phyloP scores from a whole-genome alignment of 2,329 filamentous ascomycete genomes.

The Phaeosphaeriaceae sp. region DNA sequence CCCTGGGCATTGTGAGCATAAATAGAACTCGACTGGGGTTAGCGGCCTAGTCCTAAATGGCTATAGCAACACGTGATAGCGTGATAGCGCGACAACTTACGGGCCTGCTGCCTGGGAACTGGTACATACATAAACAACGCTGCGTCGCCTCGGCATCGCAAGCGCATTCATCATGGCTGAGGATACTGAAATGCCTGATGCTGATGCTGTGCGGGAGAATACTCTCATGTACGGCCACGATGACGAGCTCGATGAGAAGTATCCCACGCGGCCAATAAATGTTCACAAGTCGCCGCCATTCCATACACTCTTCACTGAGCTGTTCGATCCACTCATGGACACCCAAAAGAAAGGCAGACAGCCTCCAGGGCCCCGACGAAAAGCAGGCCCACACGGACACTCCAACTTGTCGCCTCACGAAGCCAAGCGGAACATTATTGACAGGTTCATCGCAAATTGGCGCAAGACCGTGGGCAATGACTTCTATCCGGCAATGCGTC shows the following conservation, averaged over 20 bases:
- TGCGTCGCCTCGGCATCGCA: neutral
- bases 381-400: constrained; percentile 66
- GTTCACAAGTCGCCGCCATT: constrained; percentile 81
- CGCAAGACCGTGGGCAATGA: constrained; percentile 87
- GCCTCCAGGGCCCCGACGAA: constrained; percentile 62
- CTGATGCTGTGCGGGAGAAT: constrained; percentile 55
- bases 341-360: constrained; percentile 73
- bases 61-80: constrained; percentile 18
- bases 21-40: too few relatives aligned
- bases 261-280: constrained; percentile 83
- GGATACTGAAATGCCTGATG: constrained; percentile 48
- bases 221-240: constrained; percentile 58
- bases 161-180: constrained; percentile 35
- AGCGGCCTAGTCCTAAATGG: too few relatives aligned
- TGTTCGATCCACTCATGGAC: constrained; percentile 83
- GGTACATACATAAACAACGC: constrained; percentile 5
- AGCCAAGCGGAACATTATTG: constrained; percentile 79
- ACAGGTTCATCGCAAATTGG: constrained; percentile 87
- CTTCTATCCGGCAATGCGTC: constrained; percentile 88
- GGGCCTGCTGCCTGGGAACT: constrained; percentile 10
- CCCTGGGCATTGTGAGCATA: neutral
- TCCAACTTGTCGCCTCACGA: constrained; percentile 74
- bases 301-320: constrained; percentile 73
- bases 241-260: constrained; percentile 58
- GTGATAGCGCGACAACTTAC: constrained; percentile 22